Evolutionary conservation across 139 green algal genomes (phyloP).

Genomic region (Haematococcus sp.): DNA sequence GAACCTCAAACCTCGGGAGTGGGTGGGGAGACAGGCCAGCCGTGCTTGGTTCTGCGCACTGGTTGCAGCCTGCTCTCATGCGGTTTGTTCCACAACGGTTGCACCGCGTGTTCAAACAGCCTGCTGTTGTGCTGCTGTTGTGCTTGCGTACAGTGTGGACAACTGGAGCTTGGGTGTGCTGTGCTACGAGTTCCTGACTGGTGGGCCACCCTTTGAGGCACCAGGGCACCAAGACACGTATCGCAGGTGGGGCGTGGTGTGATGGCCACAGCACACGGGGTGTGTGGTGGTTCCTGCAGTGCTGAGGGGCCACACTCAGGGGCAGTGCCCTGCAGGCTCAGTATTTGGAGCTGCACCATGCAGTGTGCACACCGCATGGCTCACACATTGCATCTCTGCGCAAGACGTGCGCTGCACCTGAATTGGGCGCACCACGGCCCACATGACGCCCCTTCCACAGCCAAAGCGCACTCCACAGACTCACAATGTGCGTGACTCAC

Average conservation of each 20-base stretch:
- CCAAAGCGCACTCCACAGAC: no score
- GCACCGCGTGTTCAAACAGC: no score
- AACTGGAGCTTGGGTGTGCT: slow-evolving; percentile 96
- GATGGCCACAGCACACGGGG: not conserved
- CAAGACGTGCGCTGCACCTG: not conserved
- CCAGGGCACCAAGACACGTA: slow-evolving; percentile 68
- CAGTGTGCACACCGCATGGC: not conserved
- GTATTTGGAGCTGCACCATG: not conserved
- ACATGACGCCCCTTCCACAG: not conserved
- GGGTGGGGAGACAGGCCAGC: no score
- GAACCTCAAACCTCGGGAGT: no score
- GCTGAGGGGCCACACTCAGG: not conserved
- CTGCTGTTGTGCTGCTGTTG: slow-evolving; percentile 5
- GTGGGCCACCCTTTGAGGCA: slow-evolving; percentile 92
- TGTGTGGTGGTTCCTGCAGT: not conserved
- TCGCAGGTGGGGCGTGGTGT: slow-evolving; percentile 8
- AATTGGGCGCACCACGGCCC: not conserved
- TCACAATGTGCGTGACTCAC: no score
- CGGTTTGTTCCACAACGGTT: no score
- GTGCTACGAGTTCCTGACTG: slow-evolving; percentile 95
- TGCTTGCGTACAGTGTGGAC: slow-evolving; percentile 68
- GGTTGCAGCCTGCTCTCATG: no score
- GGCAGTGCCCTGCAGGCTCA: not conserved
- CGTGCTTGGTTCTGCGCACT: no score
- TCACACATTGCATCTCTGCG: not conserved